phyloP scores from a whole-genome alignment of 495 filamentous ascomycete species.

The Filosporella fistucella region DNA sequence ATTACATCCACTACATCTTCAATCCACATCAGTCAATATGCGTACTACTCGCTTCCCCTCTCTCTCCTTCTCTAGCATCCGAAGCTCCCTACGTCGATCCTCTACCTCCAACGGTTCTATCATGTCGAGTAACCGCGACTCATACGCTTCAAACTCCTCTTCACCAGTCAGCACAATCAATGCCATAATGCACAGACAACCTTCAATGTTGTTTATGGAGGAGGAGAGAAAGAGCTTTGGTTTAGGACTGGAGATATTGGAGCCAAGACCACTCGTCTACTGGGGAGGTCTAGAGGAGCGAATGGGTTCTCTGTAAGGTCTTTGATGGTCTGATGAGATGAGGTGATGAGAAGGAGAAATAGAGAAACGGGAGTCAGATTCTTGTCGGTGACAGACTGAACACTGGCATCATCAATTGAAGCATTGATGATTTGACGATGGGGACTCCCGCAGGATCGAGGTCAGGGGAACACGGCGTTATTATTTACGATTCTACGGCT shows the following conservation, averaged over 20 bases:
- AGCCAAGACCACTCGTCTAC: constrained; percentile 48
- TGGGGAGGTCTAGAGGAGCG: constrained; percentile 52
- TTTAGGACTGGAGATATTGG: constrained; percentile 42
- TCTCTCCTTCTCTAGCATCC: constrained; percentile 44
- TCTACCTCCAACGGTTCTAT: constrained; percentile 28
- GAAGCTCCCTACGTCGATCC: constrained; percentile 39
- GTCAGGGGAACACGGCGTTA: constrained; percentile 16
- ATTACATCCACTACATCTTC: neutral
- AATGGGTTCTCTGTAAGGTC: constrained; percentile 30
- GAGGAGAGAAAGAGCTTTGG: constrained; percentile 42
- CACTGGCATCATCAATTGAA: neutral
- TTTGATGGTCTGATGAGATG: neutral
- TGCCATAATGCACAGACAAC: constrained; percentile 43
- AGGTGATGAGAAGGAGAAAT: neutral
- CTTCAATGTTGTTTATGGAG: constrained; percentile 38
- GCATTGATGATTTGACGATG: neutral
- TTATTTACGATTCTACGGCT: constrained; percentile 3
- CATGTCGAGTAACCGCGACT: constrained; percentile 29
- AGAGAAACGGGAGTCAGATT: neutral
- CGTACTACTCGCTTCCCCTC: constrained; percentile 39
- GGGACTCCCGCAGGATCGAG: constrained; percentile 18
- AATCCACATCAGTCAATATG: constrained; percentile 15
- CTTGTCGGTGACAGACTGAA: constrained; percentile 4
- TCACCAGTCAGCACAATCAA: constrained; percentile 39
- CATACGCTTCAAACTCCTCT: constrained; percentile 35